Conservation (phyloP, 495 filamentous ascomycete genomes). For the Melanomma pulvis-pyrius region DNA sequence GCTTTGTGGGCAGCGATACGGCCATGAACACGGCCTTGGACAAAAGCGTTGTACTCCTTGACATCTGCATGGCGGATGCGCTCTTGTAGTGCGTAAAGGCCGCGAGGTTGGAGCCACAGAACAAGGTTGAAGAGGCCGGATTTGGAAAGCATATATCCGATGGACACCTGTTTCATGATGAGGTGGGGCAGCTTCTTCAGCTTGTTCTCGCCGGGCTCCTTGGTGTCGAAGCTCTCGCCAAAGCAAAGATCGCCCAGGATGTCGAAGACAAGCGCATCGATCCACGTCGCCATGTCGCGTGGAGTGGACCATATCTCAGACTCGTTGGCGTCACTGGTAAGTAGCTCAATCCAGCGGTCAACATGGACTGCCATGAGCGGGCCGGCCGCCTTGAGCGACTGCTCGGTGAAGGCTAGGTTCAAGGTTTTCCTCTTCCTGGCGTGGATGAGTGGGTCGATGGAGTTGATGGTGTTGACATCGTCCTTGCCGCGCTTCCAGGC, state of each 20-base stretch:
- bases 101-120: neutral
- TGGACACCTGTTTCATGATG: constrained; percentile 23
- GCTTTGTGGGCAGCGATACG: no score
- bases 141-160: neutral
- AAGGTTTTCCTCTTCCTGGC: constrained; percentile 40
- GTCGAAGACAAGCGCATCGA: constrained; percentile 69
- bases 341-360: constrained; percentile 41
- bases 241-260: constrained; percentile 71
- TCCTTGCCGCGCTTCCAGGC: constrained; percentile 25
- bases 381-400: constrained; percentile 28
- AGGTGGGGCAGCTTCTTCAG: constrained; percentile 37
- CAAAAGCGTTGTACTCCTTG: neutral
- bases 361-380: constrained; percentile 35
- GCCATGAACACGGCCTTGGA: neutral
- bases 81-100: neutral
- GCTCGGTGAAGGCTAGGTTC: constrained; percentile 41
- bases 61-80: neutral
- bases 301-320: constrained; percentile 13
- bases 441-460: constrained; percentile 36
- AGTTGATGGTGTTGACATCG: constrained; percentile 33
- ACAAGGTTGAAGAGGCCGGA: neutral
- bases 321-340: constrained; percentile 5
- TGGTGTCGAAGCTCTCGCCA: constrained; percentile 60
- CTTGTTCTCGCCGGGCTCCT: constrained; percentile 22
- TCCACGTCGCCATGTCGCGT: constrained; percentile 60